phyloP scores from a whole-genome alignment of 345 rosid species.

The Murraya koenigii region DNA sequence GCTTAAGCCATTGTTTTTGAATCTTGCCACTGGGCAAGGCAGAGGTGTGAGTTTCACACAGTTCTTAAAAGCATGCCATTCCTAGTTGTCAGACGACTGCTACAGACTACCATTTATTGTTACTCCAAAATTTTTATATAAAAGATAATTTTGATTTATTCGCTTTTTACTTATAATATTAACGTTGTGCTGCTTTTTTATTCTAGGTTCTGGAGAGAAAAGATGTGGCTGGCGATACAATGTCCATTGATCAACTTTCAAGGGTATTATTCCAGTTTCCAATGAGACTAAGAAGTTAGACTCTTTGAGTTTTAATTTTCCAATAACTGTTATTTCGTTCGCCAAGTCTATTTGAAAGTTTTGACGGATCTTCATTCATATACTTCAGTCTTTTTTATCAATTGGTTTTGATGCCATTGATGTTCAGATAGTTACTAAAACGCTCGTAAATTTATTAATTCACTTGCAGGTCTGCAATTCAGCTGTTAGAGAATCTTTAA shows the following conservation, averaged over 20 bases:
- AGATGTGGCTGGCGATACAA: slow-evolving; percentile 35
- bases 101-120: neutral
- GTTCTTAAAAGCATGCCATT: neutral
- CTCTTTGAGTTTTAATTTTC: neutral
- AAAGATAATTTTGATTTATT: neutral
- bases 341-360: neutral
- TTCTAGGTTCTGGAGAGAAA: slow-evolving; percentile 72
- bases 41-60: neutral
- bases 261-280: slow-evolving; percentile 36
- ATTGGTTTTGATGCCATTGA: neutral
- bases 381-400: neutral
- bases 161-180: neutral
- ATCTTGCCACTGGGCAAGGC: slow-evolving; percentile 1
- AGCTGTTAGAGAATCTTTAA: slow-evolving; percentile 82
- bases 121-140: neutral
- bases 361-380: neutral
- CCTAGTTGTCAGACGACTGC: neutral
- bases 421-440: neutral
- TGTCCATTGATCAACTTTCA: slow-evolving; percentile 65
- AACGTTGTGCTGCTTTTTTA: neutral
- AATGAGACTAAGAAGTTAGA: neutral
- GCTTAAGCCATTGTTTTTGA: slow-evolving; percentile 2
- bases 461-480: slow-evolving; percentile 75
- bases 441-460: slow-evolving; percentile 7
- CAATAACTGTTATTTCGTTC: neutral